Evolutionary conservation across 2,329 filamentous ascomycete species (phyloP).

Genomic region (Ascocoryne sarcoides): DNA sequence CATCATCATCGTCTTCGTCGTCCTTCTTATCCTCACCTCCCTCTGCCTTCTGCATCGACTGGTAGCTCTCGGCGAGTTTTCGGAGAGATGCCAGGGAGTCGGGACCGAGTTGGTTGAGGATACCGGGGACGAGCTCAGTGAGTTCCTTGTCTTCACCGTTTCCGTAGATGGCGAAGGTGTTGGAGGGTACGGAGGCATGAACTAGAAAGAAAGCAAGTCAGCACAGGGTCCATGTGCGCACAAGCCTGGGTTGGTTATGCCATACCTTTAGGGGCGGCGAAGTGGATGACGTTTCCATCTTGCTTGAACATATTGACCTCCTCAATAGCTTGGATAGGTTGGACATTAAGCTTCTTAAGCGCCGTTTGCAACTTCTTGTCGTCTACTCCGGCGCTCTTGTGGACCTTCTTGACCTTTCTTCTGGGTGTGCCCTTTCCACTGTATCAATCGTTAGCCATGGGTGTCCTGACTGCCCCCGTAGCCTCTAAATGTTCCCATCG

Average conservation of each 20-base stretch:
- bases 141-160: constrained; percentile 99
- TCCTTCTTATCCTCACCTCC: constrained; percentile 67
- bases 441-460: too few species aligned
- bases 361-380: constrained; percentile 99
- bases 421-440: constrained; percentile 96
- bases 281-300: constrained; percentile 99
- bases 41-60: constrained; percentile 95
- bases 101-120: constrained; percentile 98
- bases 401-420: constrained; percentile 97
- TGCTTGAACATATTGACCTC: constrained; percentile 99
- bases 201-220: constrained; percentile 58
- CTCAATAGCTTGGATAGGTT: constrained; percentile 99
- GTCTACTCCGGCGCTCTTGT: constrained; percentile 85
- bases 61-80: constrained; percentile 98
- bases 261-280: constrained; percentile 88
- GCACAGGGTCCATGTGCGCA: too few species aligned
- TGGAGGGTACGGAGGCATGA: constrained; percentile 91
- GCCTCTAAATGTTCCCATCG: too few species aligned
- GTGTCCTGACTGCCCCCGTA: too few species aligned
- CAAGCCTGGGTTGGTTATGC: too few species aligned
- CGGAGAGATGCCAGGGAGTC: constrained; percentile 95
- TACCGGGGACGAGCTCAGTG: constrained; percentile 96
- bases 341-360: constrained; percentile 99
- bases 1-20: constrained; percentile 59
- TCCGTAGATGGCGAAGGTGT: constrained; percentile 99